These are phyloP conservation scores for Croton laevigatus DNA, from an alignment of 441 rosid species.

Conservation along the genomic window DNA sequence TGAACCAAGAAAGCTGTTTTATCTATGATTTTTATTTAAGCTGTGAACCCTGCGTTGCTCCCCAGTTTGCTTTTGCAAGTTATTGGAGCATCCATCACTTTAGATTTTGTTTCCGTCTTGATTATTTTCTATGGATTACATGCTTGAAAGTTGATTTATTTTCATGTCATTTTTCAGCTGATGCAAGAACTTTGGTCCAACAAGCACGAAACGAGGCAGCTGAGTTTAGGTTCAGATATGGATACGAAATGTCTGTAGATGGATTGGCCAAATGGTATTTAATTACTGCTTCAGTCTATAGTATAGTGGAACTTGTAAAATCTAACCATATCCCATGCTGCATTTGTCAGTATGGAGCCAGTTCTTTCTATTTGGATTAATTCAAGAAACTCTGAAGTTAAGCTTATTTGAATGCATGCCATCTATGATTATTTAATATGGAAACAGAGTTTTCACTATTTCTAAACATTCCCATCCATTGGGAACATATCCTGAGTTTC, in stretches of 20 bases:
- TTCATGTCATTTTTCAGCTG: constrained; percentile 50
- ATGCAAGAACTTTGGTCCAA: constrained; percentile 95
- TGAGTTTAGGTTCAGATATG: constrained; percentile 89
- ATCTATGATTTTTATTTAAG: neutral
- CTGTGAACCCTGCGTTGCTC: neutral
- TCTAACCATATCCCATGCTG: neutral
- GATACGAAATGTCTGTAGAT: constrained; percentile 98
- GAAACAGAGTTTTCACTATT: neutral
- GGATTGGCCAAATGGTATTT: constrained; percentile 72
- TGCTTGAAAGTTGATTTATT: neutral
- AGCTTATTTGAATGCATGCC: neutral
- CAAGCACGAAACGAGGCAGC: constrained; percentile 99
- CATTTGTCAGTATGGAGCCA: neutral
- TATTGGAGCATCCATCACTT: neutral
- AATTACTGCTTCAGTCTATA: neutral
- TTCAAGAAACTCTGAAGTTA: neutral
- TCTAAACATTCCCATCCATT: neutral
- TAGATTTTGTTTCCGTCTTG: neutral
- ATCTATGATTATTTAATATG: neutral
- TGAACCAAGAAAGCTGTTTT: neutral
- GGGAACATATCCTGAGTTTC: neutral
- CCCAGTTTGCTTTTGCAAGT: neutral
- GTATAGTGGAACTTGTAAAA: neutral
- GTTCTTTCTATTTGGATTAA: neutral
- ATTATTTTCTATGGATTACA: neutral